Conservation (phyloP, 352 stramenopile species). For the Phytophthora ohioensis region DNA sequence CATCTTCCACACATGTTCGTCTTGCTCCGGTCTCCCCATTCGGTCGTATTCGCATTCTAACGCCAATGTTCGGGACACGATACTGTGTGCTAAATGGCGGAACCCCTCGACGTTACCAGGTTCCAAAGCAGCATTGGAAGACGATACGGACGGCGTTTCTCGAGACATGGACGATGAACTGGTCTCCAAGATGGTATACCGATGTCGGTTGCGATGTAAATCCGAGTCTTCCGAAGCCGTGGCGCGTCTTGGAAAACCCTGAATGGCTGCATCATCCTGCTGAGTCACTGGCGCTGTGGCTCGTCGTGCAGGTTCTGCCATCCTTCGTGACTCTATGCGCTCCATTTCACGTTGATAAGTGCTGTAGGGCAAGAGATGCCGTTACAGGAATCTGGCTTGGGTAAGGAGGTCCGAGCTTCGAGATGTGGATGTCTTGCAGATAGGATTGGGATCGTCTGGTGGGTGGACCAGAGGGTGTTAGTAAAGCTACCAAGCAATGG, state of each 20-base stretch:
- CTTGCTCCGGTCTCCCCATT: slow-evolving; percentile 39
- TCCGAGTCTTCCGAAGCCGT: slow-evolving; percentile 25
- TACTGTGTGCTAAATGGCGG: slow-evolving; percentile 52
- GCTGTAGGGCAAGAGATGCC: slow-evolving; percentile 5
- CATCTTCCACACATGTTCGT: slow-evolving; percentile 44
- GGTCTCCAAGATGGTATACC: slow-evolving; percentile 25
- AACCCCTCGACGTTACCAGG: slow-evolving; percentile 46
- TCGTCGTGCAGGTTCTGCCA: slow-evolving; percentile 38
- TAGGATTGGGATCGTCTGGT: slow-evolving; percentile 43
- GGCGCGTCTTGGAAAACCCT: slow-evolving; percentile 26
- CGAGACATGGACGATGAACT: slow-evolving; percentile 13
- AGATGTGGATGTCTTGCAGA: slow-evolving; percentile 19
- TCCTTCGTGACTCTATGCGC: slow-evolving; percentile 27
- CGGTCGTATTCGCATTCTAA: slow-evolving; percentile 56
- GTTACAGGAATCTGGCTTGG: neutral
- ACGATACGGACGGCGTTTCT: slow-evolving; percentile 27
- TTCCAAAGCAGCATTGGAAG: slow-evolving; percentile 33
- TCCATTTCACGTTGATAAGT: slow-evolving; percentile 33
- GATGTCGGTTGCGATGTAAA: neutral
- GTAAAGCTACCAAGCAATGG: slow-evolving; percentile 3
- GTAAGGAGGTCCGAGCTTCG: slow-evolving; percentile 14
- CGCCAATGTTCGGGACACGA: slow-evolving; percentile 57
- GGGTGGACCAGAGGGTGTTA: slow-evolving; percentile 32
- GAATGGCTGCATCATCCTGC: slow-evolving; percentile 21
- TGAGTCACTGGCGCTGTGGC: slow-evolving; percentile 27